Conservation (phyloP, 768 basidiomycete species). For the Russula olivacea region DNA sequence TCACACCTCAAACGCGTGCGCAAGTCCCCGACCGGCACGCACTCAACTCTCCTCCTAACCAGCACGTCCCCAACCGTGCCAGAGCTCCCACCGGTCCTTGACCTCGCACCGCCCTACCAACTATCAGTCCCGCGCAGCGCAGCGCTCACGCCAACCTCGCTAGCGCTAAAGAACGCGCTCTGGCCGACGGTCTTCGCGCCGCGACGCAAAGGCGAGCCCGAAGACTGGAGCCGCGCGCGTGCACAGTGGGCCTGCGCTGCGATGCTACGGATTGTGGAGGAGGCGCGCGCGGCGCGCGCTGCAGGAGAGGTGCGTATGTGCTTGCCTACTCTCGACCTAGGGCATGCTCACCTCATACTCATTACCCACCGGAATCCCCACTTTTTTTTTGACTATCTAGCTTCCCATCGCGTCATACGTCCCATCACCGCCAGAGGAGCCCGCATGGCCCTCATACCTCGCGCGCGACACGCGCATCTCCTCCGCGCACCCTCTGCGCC, state of each 20-base stretch:
- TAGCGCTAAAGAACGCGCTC: slow-evolving; percentile 58
- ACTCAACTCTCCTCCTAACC: slow-evolving; percentile 51
- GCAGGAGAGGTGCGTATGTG: slow-evolving; percentile 52
- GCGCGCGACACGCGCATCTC: slow-evolving; percentile 69
- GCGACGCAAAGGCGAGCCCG: slow-evolving; percentile 56
- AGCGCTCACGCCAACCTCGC: slow-evolving; percentile 62
- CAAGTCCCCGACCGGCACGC: slow-evolving; percentile 37
- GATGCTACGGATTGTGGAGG: slow-evolving; percentile 46
- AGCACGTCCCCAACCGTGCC: slow-evolving; percentile 39
- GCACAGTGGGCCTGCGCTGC: slow-evolving; percentile 73
- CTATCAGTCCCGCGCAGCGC: slow-evolving; percentile 57
- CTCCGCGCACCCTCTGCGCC: slow-evolving; percentile 71
- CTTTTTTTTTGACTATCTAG: slow-evolving; percentile 33
- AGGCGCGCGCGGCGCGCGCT: slow-evolving; percentile 42
- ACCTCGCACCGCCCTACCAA: slow-evolving; percentile 43
- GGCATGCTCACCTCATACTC: no score
- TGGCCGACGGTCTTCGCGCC: slow-evolving; percentile 86
- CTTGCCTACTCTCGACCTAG: no score
- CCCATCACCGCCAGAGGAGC: slow-evolving; percentile 45
- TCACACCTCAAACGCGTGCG: slow-evolving; percentile 76
- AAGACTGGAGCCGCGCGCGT: slow-evolving; percentile 60
- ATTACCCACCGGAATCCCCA: no score
- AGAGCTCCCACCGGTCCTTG: slow-evolving; percentile 38
- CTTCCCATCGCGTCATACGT: slow-evolving; percentile 73
- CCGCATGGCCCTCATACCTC: slow-evolving; percentile 37